phyloP scores from a whole-genome alignment of 1,284 basidiomycete species.

The Moesziomyces globuligerus region DNA sequence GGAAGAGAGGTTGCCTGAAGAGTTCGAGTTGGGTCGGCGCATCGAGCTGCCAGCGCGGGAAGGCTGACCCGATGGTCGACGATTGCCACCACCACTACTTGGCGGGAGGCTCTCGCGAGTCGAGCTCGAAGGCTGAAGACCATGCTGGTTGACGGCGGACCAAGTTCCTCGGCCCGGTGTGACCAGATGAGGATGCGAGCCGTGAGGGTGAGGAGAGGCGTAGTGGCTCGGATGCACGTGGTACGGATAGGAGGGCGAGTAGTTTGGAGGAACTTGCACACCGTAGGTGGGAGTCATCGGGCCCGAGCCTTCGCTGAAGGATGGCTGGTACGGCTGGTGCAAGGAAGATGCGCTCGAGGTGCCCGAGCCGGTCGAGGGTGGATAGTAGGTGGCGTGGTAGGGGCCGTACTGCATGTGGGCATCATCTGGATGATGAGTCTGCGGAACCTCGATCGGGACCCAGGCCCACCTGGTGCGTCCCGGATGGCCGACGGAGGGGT shows the following conservation, averaged over 20 bases:
- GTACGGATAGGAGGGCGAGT: constrained; percentile 15
- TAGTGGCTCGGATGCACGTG: constrained; percentile 17
- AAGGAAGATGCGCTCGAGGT: constrained; percentile 12
- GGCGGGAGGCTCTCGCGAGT: constrained; percentile 2
- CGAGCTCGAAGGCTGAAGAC: background rate
- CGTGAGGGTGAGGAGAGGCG: constrained; percentile 13
- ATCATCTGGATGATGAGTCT: constrained; percentile 33
- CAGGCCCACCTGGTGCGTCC: constrained; percentile 48
- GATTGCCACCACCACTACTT: constrained; percentile 8
- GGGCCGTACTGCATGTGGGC: constrained; percentile 32
- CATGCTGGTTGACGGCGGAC: constrained; percentile 6
- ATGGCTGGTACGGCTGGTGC: constrained; percentile 15
- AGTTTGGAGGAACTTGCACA: constrained; percentile 14
- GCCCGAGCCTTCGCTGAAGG: constrained; percentile 13
- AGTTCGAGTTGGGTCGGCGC: constrained; percentile 25
- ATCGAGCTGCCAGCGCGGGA: constrained; percentile 4
- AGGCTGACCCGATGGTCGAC: constrained; percentile 23
- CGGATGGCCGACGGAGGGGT: constrained; percentile 20
- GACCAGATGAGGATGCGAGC: constrained; percentile 9
- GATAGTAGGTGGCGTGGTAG: constrained; percentile 20
- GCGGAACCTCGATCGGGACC: constrained; percentile 43
- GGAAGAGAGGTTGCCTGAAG: constrained; percentile 17
- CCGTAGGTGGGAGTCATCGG: constrained; percentile 10
- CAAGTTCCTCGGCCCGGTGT: constrained; percentile 10
- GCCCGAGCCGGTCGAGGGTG: constrained; percentile 10